Percentiles rank a stretch among this genome's conserved stretches.
Conservation (phyloP, 2,329 filamentous ascomycete species). For the Neofusicoccum cordaticola region DNA sequence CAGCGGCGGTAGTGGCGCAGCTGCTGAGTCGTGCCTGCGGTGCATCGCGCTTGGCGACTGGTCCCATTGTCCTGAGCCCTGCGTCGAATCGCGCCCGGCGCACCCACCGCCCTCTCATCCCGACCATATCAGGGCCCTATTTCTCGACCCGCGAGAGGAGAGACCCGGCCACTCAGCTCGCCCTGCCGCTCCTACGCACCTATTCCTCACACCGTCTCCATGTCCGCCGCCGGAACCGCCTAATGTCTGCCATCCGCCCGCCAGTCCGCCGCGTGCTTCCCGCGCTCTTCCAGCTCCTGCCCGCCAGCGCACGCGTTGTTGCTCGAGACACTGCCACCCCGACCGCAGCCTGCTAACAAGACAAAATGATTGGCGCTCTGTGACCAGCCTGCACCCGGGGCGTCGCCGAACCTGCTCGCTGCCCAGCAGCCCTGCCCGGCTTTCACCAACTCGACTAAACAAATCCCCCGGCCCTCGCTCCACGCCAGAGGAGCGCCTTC, state of each 20-base stretch:
- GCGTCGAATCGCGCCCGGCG: conserved; percentile 4
- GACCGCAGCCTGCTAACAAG: background rate
- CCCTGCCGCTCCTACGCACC: background rate
- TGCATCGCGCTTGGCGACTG: background rate
- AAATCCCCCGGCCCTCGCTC: background rate
- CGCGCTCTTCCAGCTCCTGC: background rate
- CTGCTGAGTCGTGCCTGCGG: background rate
- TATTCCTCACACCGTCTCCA: background rate
- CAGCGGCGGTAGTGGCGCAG: background rate
- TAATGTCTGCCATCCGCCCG: conserved; percentile 9
- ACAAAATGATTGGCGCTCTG: background rate
- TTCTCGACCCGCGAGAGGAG: conserved; percentile 3
- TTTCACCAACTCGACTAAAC: background rate
- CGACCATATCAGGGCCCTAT: background rate
- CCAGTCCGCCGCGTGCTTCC: background rate
- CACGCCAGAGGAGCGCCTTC: background rate
- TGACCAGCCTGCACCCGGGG: background rate
- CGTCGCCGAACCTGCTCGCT: background rate
- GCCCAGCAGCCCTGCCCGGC: background rate
- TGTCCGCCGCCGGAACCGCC: background rate
- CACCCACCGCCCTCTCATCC: conserved; percentile 12
- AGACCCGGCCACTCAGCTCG: conserved; percentile 4
- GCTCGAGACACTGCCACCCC: background rate
- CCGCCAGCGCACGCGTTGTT: background rate
- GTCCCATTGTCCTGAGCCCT: conserved; percentile 2